These are phyloP conservation scores for Salix dunnii DNA, from an alignment of 345 rosid genomes.

Conservation along the genomic window DNA sequence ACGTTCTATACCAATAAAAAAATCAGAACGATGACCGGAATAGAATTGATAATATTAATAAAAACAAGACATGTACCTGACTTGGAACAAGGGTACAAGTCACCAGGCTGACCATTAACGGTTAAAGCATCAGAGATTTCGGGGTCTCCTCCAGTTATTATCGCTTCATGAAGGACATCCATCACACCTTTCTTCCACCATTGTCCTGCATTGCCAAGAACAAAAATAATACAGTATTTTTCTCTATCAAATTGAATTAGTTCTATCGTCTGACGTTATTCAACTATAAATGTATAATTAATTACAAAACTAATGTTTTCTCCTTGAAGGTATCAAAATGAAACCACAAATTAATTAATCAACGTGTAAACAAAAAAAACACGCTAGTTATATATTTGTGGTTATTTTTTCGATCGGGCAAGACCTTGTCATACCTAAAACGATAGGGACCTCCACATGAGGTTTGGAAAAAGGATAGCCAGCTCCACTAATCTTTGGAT, in stretches of 20 bases:
- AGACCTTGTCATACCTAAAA: slow-evolving; percentile 24
- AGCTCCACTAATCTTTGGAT: slow-evolving; percentile 20
- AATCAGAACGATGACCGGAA: too few relatives aligned
- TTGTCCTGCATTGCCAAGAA: slow-evolving; percentile 27
- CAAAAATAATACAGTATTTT: background rate
- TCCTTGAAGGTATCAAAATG: too few relatives aligned
- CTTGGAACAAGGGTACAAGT: slow-evolving; percentile 33
- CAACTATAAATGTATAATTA: background rate
- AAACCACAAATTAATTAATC: too few relatives aligned
- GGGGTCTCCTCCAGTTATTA: slow-evolving; percentile 22
- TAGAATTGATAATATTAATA: too few relatives aligned
- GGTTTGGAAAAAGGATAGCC: slow-evolving; percentile 35
- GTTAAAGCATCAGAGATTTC: slow-evolving; percentile 35
- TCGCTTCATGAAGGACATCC: slow-evolving; percentile 5
- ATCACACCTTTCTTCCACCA: slow-evolving; percentile 38
- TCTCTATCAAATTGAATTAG: too few relatives aligned
- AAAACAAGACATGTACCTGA: slow-evolving; percentile 5
- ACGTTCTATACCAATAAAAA: too few relatives aligned
- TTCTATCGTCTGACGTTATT: too few relatives aligned
- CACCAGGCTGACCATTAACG: slow-evolving; percentile 51
- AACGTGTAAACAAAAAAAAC: too few relatives aligned
- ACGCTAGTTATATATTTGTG: background rate
- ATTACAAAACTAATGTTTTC: too few relatives aligned
- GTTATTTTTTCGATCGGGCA: background rate
- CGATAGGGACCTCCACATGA: slow-evolving; percentile 20